phyloP scores from a whole-genome alignment of 164 flowering plant genomes.

The Berberis vulgaris region DNA sequence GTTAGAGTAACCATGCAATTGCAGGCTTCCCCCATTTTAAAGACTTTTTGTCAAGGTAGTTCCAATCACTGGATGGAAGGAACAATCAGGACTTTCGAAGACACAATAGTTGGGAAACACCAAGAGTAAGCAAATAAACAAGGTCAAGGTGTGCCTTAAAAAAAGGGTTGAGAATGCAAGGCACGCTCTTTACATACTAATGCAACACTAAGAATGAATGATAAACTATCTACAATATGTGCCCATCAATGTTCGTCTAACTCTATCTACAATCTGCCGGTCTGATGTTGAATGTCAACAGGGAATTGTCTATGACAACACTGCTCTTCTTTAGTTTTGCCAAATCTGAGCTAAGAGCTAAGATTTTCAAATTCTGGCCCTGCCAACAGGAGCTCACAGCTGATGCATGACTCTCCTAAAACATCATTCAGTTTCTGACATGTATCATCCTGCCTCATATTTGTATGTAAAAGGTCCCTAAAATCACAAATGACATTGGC shows the following conservation, averaged over 20 bases:
- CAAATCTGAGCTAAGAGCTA: constrained; percentile 53
- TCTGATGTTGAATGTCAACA: constrained; percentile 54
- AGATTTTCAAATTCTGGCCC: constrained; percentile 46
- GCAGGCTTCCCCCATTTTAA: too few species aligned
- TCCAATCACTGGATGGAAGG: too few species aligned
- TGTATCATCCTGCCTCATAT: constrained; percentile 53
- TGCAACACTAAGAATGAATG: too few species aligned
- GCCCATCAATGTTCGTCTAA: constrained; percentile 76
- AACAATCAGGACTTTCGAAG: too few species aligned
- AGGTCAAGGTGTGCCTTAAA: too few species aligned
- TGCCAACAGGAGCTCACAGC: constrained; percentile 60
- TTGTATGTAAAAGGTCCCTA: constrained; percentile 50
- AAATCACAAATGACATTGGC: not conserved
- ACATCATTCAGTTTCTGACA: constrained; percentile 38
- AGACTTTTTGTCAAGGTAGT: too few species aligned
- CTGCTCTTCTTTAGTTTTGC: constrained; percentile 35
- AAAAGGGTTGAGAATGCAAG: too few species aligned
- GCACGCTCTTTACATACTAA: too few species aligned
- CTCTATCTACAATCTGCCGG: constrained; percentile 63
- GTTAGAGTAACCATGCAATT: too few species aligned
- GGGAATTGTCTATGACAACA: constrained; percentile 47
- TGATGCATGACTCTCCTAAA: constrained; percentile 59
- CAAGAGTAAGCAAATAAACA: too few species aligned
- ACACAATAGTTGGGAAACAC: too few species aligned
- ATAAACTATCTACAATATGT: constrained; percentile 33